Base-by-base conservation (phyloP, 1,139 yeast species). In the Diutina siamensis region DNA sequence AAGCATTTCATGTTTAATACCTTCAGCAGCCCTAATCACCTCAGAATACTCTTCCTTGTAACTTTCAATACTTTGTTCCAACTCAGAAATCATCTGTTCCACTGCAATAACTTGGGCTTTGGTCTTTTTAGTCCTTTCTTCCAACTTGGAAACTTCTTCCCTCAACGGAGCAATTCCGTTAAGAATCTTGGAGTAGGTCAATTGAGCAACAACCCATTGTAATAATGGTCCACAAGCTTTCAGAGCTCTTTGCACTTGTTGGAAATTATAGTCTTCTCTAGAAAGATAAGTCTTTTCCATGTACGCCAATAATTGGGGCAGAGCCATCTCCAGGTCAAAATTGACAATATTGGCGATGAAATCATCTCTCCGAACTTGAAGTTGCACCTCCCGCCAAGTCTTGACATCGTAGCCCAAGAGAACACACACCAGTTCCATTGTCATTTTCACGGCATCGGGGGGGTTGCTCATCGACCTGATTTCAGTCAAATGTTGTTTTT, bases 141-240 rank as follows among this genome's bases (percentile, higher is more conserved):
- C 94, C 9, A 89, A 67, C 2, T 53, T 55, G 9, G 54, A 56
- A 3, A 88, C 86, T 53, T 88, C 95, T 10, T 69, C 71, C 49
- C 80, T 67, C 54, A 92, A 62, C 0, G 98, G 98, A 0, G 79
- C 86, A 28, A 89, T 77, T 41, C 72, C 73, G 44, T 83, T 82
- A 42, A 87, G 63, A 35, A 87, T 83, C 3, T 74, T 59, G 0
- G 94, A 76, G 56, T 83, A 89, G 4, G 71, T 67, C 21, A 88
- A 69, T 52, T 92, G 97, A 0, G 97, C 97, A 49, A 73, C 71
- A 0, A 88, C 94, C 98, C 98, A 92, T 51, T 80, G 82, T 27
- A 85, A 60, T 44, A 92, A 65, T 0, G 98, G 98, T 0, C 97
- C 97, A 66, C 97, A 88, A 0, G 97, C 97, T 57, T 85, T 87